These are phyloP conservation scores for Evernia prunastri DNA, from an alignment of 495 filamentous ascomycete species.

Conservation along the genomic window DNA sequence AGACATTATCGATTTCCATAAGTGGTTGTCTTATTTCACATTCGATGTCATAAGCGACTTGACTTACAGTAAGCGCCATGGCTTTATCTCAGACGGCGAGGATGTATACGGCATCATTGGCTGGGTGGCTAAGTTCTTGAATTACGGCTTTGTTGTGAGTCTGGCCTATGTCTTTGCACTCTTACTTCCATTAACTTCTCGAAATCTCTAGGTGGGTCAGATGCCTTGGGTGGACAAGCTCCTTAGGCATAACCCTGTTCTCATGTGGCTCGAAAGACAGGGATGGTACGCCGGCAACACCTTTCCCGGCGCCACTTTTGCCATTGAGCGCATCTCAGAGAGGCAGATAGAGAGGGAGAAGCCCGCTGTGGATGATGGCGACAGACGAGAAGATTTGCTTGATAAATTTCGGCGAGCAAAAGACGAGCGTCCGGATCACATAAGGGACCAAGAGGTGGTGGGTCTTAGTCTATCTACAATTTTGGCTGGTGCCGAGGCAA, in stretches of 20 bases:
- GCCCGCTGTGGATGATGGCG: conserved; percentile 29
- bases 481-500: conserved; percentile 56
- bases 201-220: conserved; percentile 42
- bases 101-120: conserved; percentile 50
- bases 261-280: conserved; percentile 32
- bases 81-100: conserved; percentile 51
- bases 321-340: conserved; percentile 49
- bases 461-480: conserved; percentile 62
- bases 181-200: neutral
- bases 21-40: conserved; percentile 73
- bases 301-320: conserved; percentile 57
- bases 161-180: neutral
- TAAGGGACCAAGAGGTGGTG: conserved; percentile 57
- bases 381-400: conserved; percentile 38
- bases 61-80: conserved; percentile 57
- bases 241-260: conserved; percentile 47
- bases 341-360: conserved; percentile 30
- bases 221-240: conserved; percentile 47
- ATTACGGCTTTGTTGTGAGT: conserved; percentile 40
- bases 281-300: conserved; percentile 41
- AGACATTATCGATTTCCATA: conserved; percentile 53
- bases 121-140: conserved; percentile 39
- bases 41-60: conserved; percentile 68
- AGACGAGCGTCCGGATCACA: conserved; percentile 51
- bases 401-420: conserved; percentile 43